A percentile compares a stretch with the other conserved stretches of the same genome.
phyloP scores from a whole-genome alignment of 345 rosid genomes.

The Syzygium grande region DNA sequence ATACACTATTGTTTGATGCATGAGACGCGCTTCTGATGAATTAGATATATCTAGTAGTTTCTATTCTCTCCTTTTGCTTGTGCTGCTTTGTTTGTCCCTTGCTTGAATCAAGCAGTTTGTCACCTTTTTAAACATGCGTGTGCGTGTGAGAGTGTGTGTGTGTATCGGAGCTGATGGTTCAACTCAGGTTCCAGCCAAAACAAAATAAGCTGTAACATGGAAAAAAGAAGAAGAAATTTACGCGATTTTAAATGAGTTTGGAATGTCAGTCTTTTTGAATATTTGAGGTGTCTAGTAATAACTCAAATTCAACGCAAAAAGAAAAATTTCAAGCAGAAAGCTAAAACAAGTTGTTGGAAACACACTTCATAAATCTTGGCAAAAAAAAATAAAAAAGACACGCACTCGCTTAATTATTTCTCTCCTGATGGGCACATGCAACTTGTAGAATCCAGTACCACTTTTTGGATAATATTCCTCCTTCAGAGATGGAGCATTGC shows the following conservation, averaged over 20 bases:
- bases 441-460: neutral
- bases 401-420: neutral
- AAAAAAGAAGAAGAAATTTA: neutral
- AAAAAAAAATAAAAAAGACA: neutral
- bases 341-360: neutral
- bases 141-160: neutral
- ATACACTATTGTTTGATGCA: neutral
- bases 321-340: neutral
- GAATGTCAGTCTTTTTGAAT: neutral
- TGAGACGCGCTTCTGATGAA: neutral
- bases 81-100: neutral
- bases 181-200: neutral
- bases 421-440: neutral
- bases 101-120: neutral
- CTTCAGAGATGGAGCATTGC: constrained; percentile 1
- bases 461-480: neutral
- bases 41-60: neutral
- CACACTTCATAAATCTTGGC: neutral
- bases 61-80: neutral
- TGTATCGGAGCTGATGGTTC: neutral
- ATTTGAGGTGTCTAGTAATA: neutral
- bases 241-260: neutral
- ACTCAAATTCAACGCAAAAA: neutral
- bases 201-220: neutral
- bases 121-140: neutral